Percentiles rank a stretch among this genome's conserved stretches.
Evolutionary conservation across 2,329 filamentous ascomycete genomes (phyloP).

Genomic region (Canariomyces notabilis): DNA sequence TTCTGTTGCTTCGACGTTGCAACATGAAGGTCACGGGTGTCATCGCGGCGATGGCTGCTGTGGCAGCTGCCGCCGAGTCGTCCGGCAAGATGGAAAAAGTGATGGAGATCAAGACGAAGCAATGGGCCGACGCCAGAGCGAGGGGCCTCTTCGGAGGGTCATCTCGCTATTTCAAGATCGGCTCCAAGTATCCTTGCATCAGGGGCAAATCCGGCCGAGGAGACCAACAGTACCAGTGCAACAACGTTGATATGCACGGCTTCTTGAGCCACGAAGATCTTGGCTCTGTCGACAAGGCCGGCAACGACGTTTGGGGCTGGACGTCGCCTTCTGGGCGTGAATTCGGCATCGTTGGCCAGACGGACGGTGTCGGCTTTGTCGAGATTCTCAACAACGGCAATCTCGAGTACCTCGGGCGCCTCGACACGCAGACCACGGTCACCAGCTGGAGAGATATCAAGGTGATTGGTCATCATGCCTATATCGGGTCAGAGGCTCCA

Average conservation of each 20-base stretch:
- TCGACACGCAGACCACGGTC: slow-evolving; percentile 43
- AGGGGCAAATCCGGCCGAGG: slow-evolving; percentile 15
- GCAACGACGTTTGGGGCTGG: slow-evolving; percentile 37
- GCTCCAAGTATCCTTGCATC: slow-evolving; percentile 3
- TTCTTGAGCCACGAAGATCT: slow-evolving; percentile 20
- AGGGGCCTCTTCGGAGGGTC: slow-evolving; percentile 12
- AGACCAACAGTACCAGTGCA: slow-evolving; percentile 12
- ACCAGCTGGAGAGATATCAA: slow-evolving; percentile 51
- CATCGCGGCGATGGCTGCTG: neutral
- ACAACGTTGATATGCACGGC: slow-evolving; percentile 17
- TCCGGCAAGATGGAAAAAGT: slow-evolving; percentile 7
- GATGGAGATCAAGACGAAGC: slow-evolving; percentile 9
- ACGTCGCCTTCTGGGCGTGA: slow-evolving; percentile 47
- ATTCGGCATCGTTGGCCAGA: slow-evolving; percentile 50
- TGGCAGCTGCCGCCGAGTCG: neutral
- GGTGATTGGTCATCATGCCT: slow-evolving; percentile 33
- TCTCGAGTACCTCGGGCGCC: slow-evolving; percentile 48
- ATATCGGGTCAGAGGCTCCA: slow-evolving; percentile 38
- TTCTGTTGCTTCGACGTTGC: neutral
- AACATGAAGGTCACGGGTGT: neutral
- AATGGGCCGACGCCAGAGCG: slow-evolving; percentile 4
- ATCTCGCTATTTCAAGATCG: slow-evolving; percentile 4
- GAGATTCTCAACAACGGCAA: slow-evolving; percentile 47
- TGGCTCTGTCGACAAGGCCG: slow-evolving; percentile 11
- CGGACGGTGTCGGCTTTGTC: slow-evolving; percentile 50